phyloP scores from a whole-genome alignment of 2,329 filamentous ascomycete genomes.

The Hymenoscyphus fructigenus region DNA sequence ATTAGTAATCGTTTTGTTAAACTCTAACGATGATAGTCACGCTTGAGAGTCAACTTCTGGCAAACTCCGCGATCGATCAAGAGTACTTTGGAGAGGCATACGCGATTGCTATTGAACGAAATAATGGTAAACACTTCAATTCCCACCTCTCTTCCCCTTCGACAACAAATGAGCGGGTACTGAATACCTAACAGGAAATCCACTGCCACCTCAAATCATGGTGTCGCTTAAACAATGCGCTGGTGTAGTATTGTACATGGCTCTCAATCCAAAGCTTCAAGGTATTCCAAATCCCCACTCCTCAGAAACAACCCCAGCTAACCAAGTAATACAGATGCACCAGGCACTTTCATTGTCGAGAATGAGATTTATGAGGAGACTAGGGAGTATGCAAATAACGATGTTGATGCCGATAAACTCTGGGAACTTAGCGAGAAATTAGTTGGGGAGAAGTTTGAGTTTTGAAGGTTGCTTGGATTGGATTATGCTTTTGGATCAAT shows the following conservation, averaged over 20 bases:
- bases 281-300: not conserved
- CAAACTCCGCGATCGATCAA: not conserved
- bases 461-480: too few species aligned
- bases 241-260: not conserved
- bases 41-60: not conserved
- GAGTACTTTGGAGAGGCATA: conserved; percentile 2
- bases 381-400: conserved; percentile 4
- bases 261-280: not conserved
- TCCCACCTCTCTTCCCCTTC: too few species aligned
- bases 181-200: not conserved
- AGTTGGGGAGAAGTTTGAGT: conserved; percentile 41
- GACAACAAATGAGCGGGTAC: too few species aligned
- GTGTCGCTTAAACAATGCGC: conserved; percentile 4
- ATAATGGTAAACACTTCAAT: not conserved
- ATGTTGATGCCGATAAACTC: conserved; percentile 40
- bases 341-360: not conserved
- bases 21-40: not conserved
- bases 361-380: conserved; percentile 1
- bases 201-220: not conserved
- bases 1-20: not conserved
- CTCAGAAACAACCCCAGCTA: too few species aligned
- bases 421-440: conserved; percentile 47
- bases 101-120: conserved; percentile 2
- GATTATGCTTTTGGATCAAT: too few species aligned
- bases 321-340: too few species aligned